Evolutionary conservation across 2,329 filamentous ascomycete genomes (phyloP).

Genomic region (Trichoderma asperellum): DNA sequence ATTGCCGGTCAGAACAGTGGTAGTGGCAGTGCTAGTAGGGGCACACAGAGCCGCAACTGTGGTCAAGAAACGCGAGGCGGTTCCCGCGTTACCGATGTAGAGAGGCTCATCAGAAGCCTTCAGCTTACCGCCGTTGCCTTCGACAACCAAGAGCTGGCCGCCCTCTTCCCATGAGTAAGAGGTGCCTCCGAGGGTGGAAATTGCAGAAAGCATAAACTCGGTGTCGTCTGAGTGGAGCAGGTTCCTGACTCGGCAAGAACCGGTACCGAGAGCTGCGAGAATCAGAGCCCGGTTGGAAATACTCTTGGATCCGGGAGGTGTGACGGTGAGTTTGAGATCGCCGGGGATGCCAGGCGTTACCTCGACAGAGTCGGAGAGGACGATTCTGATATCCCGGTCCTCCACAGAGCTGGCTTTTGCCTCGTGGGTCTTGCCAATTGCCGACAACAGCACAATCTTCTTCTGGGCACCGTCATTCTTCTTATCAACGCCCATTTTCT

Average conservation of each 20-base stretch:
- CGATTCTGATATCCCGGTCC: conserved; percentile 79
- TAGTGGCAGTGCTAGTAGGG: conserved; percentile 60
- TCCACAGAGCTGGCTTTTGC: conserved; percentile 86
- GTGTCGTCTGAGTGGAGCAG: conserved; percentile 95
- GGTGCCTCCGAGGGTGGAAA: conserved; percentile 80
- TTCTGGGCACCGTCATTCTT: conserved; percentile 96
- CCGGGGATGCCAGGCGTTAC: conserved; percentile 73
- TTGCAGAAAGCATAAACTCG: conserved; percentile 95
- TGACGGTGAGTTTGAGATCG: conserved; percentile 71
- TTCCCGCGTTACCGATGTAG: conserved; percentile 95
- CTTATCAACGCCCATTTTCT: conserved; percentile 98
- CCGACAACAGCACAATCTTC: conserved; percentile 90
- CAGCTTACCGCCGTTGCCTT: conserved; percentile 86
- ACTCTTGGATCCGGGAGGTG: conserved; percentile 93
- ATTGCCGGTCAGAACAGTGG: conserved; percentile 88
- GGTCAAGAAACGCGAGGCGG: conserved; percentile 91
- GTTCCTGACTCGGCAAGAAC: conserved; percentile 86
- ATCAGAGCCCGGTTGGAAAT: conserved; percentile 95
- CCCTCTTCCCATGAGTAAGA: conserved; percentile 93
- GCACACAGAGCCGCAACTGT: conserved; percentile 85
- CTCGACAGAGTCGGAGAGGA: conserved; percentile 77
- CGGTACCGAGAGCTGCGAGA: conserved; percentile 86
- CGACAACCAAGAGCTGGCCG: conserved; percentile 86
- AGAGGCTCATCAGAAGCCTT: conserved; percentile 75
- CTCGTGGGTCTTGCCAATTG: conserved; percentile 87